Conservation (phyloP, 2,329 filamentous ascomycete species). For the Sarocladiaceae sp. region DNA sequence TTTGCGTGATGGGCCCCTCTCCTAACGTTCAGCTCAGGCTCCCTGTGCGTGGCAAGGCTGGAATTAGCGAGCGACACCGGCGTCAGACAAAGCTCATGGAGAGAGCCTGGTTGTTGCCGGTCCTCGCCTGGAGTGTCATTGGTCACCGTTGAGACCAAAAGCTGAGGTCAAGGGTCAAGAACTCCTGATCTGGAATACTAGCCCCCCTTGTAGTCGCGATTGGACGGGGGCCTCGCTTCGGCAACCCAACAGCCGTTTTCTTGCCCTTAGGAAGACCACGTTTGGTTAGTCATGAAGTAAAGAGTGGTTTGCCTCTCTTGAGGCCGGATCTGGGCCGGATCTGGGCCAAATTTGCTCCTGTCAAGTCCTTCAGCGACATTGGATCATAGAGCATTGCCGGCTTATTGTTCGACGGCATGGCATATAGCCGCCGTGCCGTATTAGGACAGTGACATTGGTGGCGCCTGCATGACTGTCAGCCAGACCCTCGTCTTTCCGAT, state of each 20-base stretch:
- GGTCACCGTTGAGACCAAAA: neutral
- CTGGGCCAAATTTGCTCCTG: no score
- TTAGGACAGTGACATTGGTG: neutral
- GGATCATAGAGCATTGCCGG: no score
- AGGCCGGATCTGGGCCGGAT: neutral
- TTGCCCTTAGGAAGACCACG: no score
- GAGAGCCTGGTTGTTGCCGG: neutral
- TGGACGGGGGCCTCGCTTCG: no score
- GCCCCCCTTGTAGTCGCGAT: no score
- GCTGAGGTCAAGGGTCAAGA: neutral
- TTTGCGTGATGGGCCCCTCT: neutral
- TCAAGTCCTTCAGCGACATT: no score
- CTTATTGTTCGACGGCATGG: neutral
- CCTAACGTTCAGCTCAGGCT: neutral
- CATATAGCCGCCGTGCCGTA: neutral
- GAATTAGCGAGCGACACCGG: constrained; percentile 1
- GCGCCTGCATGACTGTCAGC: constrained; percentile 1
- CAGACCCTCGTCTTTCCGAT: neutral
- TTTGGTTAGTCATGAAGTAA: no score
- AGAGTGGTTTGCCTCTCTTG: no score
- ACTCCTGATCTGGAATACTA: neutral
- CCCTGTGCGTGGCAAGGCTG: neutral
- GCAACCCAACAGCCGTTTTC: no score
- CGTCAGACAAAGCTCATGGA: neutral
- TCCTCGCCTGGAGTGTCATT: no score